These are phyloP conservation scores for Blastobotrys mokoenaii DNA, from an alignment of 805 yeast genomes.

Conservation along the genomic window DNA sequence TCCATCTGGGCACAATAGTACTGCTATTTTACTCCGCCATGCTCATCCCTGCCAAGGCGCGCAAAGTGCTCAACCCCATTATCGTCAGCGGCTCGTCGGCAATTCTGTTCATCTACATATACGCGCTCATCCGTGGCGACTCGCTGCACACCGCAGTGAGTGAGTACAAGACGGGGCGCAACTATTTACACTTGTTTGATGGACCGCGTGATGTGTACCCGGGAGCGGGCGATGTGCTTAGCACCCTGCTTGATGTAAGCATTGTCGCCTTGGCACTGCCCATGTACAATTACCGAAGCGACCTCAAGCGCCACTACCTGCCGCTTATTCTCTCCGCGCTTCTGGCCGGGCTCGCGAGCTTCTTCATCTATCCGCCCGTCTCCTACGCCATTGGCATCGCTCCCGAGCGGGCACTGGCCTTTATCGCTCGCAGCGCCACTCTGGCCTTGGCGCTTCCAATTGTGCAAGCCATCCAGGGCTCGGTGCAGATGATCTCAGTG, in stretches of 20 bases:
- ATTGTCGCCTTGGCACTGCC: conserved; percentile 71
- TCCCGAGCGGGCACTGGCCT: conserved; percentile 55
- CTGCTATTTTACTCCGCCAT: conserved; percentile 45
- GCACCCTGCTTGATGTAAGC: conserved; percentile 65
- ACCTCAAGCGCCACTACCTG: conserved; percentile 50
- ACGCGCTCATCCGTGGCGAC: conserved; percentile 42
- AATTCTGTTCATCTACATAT: conserved; percentile 53
- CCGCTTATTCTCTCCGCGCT: conserved; percentile 53
- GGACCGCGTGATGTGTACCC: conserved; percentile 39
- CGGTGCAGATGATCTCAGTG: conserved; percentile 65
- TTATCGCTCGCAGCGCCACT: conserved; percentile 72
- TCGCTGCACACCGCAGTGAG: conserved; percentile 39
- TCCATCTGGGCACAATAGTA: conserved; percentile 55
- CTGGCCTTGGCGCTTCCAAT: conserved; percentile 74
- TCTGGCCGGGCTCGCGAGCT: conserved; percentile 45
- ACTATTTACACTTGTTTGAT: conserved; percentile 51
- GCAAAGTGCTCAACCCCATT: conserved; percentile 60
- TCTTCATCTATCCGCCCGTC: conserved; percentile 62
- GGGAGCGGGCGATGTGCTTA: conserved; percentile 72
- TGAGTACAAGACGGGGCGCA: conserved; percentile 61
- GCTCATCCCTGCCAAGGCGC: conserved; percentile 38
- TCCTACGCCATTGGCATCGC: conserved; percentile 60
- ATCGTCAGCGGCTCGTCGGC: conserved; percentile 56
- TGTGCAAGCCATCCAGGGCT: conserved; percentile 57
- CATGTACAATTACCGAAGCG: conserved; percentile 65